These are phyloP conservation scores for Schwanniomyces vanrijiae DNA, from an alignment of 805 yeast genomes.

Conservation along the genomic window DNA sequence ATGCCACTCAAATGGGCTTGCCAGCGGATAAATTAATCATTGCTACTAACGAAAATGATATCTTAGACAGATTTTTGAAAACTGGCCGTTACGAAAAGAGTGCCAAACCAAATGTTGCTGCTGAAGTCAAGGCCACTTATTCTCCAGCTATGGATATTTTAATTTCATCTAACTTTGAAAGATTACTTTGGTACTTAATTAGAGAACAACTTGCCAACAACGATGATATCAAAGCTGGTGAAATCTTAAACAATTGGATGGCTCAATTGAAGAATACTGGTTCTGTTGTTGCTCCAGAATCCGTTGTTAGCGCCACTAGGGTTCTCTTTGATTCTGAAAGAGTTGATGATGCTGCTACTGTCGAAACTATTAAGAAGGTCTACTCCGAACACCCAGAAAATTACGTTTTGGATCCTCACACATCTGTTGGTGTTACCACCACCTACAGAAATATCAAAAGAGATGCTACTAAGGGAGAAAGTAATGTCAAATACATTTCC, in stretches of 20 bases:
- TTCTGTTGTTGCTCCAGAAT: constrained; percentile 66
- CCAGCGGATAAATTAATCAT: constrained; percentile 85
- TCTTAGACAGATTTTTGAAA: constrained; percentile 87
- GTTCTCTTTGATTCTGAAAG: constrained; percentile 74
- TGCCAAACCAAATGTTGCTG: constrained; percentile 37
- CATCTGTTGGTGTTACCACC: constrained; percentile 91
- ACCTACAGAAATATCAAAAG: constrained; percentile 59
- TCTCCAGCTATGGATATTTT: constrained; percentile 99
- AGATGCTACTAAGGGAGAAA: constrained; percentile 38
- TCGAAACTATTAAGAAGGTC: constrained; percentile 69
- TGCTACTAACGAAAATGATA: constrained; percentile 95
- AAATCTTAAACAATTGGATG: constrained; percentile 74
- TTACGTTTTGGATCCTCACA: constrained; percentile 93
- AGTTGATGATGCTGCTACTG: constrained; percentile 76
- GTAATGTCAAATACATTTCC: constrained; percentile 58
- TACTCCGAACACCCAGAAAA: constrained; percentile 60
- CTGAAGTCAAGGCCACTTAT: constrained; percentile 77
- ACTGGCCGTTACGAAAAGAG: constrained; percentile 82
- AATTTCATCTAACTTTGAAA: constrained; percentile 93
- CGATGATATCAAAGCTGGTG: constrained; percentile 69
- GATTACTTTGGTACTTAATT: constrained; percentile 92
- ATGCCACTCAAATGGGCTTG: constrained; percentile 92
- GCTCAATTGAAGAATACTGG: constrained; percentile 71
- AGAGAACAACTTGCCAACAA: constrained; percentile 60
- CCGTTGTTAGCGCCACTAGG: constrained; percentile 65